A percentile compares a stretch with the other conserved stretches of the same genome.
These are phyloP conservation scores for Silene noctiflora DNA, from an alignment of 179 eudicot genomes.

Conservation along the genomic window DNA sequence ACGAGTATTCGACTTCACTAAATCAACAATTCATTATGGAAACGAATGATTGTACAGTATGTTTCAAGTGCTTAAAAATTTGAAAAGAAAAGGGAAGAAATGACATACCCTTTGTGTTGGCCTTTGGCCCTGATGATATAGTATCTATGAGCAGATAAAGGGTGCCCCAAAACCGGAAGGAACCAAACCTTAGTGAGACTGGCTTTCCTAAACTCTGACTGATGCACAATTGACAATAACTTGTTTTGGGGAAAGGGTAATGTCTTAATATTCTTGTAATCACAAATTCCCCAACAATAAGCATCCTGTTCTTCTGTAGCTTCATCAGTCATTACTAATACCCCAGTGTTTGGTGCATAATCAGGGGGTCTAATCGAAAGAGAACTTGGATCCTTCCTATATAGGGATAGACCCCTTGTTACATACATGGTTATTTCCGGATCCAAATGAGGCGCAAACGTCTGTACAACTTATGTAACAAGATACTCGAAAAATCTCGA, in stretches of 20 bases:
- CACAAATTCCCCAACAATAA: slow-evolving; percentile 59
- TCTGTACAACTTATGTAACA: not conserved
- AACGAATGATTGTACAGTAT: not conserved
- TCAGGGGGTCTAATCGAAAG: slow-evolving; percentile 44
- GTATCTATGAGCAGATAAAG: slow-evolving; percentile 70
- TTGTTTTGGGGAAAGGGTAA: slow-evolving; percentile 78
- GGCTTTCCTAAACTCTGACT: slow-evolving; percentile 18
- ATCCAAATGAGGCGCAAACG: not conserved
- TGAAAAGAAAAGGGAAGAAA: not conserved
- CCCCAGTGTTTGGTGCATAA: slow-evolving; percentile 55
- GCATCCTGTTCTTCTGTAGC: slow-evolving; percentile 54
- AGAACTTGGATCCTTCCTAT: slow-evolving; percentile 51
- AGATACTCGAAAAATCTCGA: not conserved
- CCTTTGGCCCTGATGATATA: slow-evolving; percentile 67
- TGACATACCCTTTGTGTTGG: slow-evolving; percentile 57
- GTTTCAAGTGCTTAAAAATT: not conserved
- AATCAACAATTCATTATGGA: not conserved
- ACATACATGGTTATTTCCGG: slow-evolving; percentile 41
- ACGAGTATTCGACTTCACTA: too few species aligned
- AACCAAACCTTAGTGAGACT: slow-evolving; percentile 64
- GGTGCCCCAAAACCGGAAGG: slow-evolving; percentile 65
- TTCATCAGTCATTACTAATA: slow-evolving; percentile 59
- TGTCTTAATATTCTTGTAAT: slow-evolving; percentile 40
- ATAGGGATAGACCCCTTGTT: slow-evolving; percentile 65
- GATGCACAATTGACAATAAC: slow-evolving; percentile 43